Evolutionary conservation across 2,329 filamentous ascomycete genomes (phyloP).

Genomic region (Ustulina deusta): DNA sequence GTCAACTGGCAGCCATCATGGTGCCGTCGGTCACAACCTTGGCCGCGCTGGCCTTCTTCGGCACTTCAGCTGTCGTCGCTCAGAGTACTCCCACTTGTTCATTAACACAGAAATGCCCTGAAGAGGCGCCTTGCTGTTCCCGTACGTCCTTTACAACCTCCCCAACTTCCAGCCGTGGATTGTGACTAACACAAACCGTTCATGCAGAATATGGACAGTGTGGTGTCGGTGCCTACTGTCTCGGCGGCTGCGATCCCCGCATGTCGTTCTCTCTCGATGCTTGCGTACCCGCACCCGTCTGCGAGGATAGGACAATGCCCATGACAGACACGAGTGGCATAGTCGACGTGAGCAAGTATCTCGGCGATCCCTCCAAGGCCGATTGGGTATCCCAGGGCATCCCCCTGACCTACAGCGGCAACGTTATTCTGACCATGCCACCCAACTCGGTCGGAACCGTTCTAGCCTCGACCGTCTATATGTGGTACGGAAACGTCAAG

Average conservation of each 20-base stretch:
- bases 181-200: conserved; percentile 25
- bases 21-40: conserved; percentile 48
- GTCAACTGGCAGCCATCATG: conserved; percentile 43
- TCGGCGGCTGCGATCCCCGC: conserved; percentile 92
- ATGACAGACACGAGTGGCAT: conserved; percentile 80
- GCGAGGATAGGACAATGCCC: conserved; percentile 78
- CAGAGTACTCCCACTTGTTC: conserved; percentile 57
- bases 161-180: neutral
- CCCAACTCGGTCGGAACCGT: conserved; percentile 87
- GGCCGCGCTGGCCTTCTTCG: conserved; percentile 55
- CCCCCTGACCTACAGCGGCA: conserved; percentile 74
- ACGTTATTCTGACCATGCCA: conserved; percentile 89
- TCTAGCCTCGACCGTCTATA: conserved; percentile 83
- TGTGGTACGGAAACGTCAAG: conserved; percentile 97
- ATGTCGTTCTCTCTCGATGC: conserved; percentile 86
- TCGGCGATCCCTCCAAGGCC: conserved; percentile 81
- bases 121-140: conserved; percentile 80
- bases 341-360: conserved; percentile 80
- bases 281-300: conserved; percentile 86
- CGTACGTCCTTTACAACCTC: conserved; percentile 64
- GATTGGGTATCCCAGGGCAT: conserved; percentile 93
- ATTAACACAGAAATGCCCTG: conserved; percentile 72
- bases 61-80: conserved; percentile 55
- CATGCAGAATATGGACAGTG: conserved; percentile 87
- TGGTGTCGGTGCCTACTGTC: conserved; percentile 92